Conservation (phyloP, 495 filamentous ascomycete genomes). For the Penicillium angulare region DNA sequence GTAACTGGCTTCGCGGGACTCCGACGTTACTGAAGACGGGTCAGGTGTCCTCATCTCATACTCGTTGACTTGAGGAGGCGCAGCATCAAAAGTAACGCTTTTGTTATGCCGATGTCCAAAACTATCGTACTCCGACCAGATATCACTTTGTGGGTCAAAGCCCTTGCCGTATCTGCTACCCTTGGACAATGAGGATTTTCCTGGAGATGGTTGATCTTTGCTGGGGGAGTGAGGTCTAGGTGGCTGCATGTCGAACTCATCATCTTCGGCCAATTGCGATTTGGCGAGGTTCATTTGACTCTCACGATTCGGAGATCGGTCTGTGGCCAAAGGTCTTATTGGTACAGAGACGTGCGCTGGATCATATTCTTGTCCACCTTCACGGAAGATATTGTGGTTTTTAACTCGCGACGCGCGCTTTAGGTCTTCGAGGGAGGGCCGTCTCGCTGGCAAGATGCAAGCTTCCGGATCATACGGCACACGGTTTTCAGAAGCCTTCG, state of each 20-base stretch:
- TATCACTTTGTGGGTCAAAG: slow-evolving; percentile 67
- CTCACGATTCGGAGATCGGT: slow-evolving; percentile 53
- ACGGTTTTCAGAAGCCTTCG: slow-evolving; percentile 66
- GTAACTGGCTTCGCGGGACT: slow-evolving; percentile 86
- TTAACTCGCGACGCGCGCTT: slow-evolving; percentile 93
- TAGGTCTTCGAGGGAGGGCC: slow-evolving; percentile 88
- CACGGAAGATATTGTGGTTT: slow-evolving; percentile 93
- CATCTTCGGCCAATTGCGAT: slow-evolving; percentile 36
- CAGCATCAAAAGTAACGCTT: slow-evolving; percentile 93
- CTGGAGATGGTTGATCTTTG: slow-evolving; percentile 74
- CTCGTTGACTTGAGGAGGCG: slow-evolving; percentile 90
- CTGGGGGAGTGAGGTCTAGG: slow-evolving; percentile 59
- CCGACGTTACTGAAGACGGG: slow-evolving; percentile 81
- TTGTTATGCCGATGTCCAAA: slow-evolving; percentile 79
- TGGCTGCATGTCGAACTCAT: slow-evolving; percentile 27
- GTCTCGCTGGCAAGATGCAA: slow-evolving; percentile 67
- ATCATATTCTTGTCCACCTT: slow-evolving; percentile 87
- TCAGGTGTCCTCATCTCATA: slow-evolving; percentile 98
- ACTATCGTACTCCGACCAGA: slow-evolving; percentile 62
- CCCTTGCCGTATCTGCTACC: slow-evolving; percentile 64
- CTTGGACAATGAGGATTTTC: slow-evolving; percentile 79
- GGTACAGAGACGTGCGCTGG: slow-evolving; percentile 70
- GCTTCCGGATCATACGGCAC: slow-evolving; percentile 56
- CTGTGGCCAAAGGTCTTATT: slow-evolving; percentile 72
- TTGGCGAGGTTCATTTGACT: slow-evolving; percentile 60